Conservation (phyloP, 768 basidiomycete species). For the Lactifluus piperatus region DNA sequence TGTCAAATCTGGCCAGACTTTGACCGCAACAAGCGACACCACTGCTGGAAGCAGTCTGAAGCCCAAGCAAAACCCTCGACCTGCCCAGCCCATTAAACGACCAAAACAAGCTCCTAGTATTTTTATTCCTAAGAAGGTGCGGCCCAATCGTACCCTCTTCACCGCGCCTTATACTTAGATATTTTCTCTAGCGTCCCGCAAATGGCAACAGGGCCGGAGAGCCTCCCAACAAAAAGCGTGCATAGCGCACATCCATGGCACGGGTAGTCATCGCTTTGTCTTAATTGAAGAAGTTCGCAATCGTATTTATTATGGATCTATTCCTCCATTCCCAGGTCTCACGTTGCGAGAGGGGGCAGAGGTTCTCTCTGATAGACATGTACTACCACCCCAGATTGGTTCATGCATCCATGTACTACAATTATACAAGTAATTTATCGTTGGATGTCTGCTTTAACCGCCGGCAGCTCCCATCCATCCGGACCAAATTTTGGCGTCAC, state of each 20-base stretch:
- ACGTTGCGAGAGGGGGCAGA: background rate
- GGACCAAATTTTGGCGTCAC: conserved; percentile 80
- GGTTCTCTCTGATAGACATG: background rate
- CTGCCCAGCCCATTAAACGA: background rate
- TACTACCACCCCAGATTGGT: background rate
- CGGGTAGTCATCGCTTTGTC: background rate
- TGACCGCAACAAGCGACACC: background rate
- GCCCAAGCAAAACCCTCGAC: background rate
- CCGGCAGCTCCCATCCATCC: conserved; percentile 80
- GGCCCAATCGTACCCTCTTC: background rate
- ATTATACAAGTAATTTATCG: conserved; percentile 13
- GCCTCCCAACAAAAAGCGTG: conserved; percentile 11
- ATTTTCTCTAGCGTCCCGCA: conserved; percentile 4
- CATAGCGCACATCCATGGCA: background rate
- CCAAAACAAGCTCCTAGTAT: conserved; percentile 15
- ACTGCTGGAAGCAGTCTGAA: background rate
- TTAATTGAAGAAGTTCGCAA: background rate
- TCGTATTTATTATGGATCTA: background rate
- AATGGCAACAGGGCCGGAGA: background rate
- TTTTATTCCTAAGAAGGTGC: conserved; percentile 24
- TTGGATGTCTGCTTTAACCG: conserved; percentile 33
- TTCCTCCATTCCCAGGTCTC: background rate
- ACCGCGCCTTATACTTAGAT: conserved; percentile 14
- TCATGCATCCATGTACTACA: conserved; percentile 5
- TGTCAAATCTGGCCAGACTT: background rate